phyloP scores from a whole-genome alignment of 768 basidiomycete genomes.

The Hortiboletus campestris region DNA sequence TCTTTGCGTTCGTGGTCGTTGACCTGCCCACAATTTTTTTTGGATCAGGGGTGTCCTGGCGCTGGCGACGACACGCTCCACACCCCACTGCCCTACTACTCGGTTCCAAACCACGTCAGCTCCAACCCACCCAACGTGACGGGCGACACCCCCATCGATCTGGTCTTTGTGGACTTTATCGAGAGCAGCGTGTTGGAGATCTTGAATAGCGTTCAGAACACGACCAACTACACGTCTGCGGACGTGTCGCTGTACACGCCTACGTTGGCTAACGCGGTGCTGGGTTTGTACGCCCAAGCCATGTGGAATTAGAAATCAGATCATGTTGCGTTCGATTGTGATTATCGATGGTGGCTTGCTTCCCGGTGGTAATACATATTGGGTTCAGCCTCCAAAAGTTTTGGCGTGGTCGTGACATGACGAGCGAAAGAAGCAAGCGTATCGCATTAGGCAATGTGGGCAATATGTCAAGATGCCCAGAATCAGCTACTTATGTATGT shows the following conservation, averaged over 20 bases:
- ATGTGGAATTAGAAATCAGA: slow-evolving; percentile 28
- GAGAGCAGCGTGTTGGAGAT: slow-evolving; percentile 46
- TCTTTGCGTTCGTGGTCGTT: neutral
- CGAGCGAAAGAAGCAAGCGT: neutral
- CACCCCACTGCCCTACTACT: slow-evolving; percentile 54
- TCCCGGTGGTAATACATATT: neutral
- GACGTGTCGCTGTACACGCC: slow-evolving; percentile 59
- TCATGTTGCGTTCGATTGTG: too few relatives aligned
- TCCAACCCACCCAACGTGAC: slow-evolving; percentile 52
- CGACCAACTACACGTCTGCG: slow-evolving; percentile 45
- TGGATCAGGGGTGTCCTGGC: slow-evolving; percentile 60
- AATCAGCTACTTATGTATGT: neutral
- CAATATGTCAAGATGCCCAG: neutral
- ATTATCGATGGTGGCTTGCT: neutral
- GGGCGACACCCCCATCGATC: slow-evolving; percentile 55
- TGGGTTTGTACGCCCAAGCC: slow-evolving; percentile 40
- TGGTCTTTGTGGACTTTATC: slow-evolving; percentile 77
- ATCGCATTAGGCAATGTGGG: neutral
- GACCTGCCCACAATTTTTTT: too few relatives aligned
- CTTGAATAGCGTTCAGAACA: slow-evolving; percentile 54
- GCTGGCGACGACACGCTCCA: slow-evolving; percentile 74
- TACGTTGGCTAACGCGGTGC: slow-evolving; percentile 37
- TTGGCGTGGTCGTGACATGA: neutral
- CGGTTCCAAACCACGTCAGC: slow-evolving; percentile 55
- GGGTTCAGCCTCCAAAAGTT: too few relatives aligned